Evolutionary conservation across 1,284 basidiomycete species (phyloP).

Genomic region (Marasmius tenuissimus): DNA sequence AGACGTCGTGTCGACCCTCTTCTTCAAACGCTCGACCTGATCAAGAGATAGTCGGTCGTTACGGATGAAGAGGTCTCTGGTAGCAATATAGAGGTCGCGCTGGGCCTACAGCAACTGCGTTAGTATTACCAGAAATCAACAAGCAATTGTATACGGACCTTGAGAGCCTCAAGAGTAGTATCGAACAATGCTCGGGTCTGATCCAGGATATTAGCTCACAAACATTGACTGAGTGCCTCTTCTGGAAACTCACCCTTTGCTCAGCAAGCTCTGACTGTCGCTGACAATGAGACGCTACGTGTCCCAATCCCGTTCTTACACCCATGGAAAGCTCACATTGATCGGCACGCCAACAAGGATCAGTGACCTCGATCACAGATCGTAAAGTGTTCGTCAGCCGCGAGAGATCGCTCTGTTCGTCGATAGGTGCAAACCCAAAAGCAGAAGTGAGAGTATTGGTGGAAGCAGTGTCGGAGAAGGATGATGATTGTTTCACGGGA

Average conservation of each 20-base stretch:
- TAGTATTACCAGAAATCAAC: neutral
- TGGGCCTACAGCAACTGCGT: conserved; percentile 53
- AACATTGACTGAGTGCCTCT: conserved; percentile 1
- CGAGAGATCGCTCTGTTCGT: conserved; percentile 75
- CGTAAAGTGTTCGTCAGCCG: conserved; percentile 80
- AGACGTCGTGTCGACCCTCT: conserved; percentile 75
- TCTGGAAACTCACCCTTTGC: conserved; percentile 59
- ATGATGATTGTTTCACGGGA: conserved; percentile 21
- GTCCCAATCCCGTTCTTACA: conserved; percentile 71
- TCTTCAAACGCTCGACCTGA: conserved; percentile 82
- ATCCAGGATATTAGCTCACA: conserved; percentile 1
- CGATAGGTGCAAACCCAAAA: conserved; percentile 21
- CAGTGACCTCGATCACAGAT: conserved; percentile 76
- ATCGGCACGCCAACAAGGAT: conserved; percentile 77
- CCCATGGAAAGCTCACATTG: conserved; percentile 81
- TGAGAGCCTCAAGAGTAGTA: conserved; percentile 71
- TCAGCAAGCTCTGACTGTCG: conserved; percentile 79
- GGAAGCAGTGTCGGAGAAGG: conserved; percentile 31
- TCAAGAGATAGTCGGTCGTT: conserved; percentile 84
- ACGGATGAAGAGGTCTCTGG: conserved; percentile 81
- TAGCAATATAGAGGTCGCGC: conserved; percentile 84
- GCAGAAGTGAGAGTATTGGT: conserved; percentile 22
- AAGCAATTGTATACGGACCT: conserved; percentile 42
- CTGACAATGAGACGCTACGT: conserved; percentile 70
- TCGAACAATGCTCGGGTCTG: conserved; percentile 61